phyloP scores from a whole-genome alignment of 1,139 yeast genomes.

The Ashbya aceris region DNA sequence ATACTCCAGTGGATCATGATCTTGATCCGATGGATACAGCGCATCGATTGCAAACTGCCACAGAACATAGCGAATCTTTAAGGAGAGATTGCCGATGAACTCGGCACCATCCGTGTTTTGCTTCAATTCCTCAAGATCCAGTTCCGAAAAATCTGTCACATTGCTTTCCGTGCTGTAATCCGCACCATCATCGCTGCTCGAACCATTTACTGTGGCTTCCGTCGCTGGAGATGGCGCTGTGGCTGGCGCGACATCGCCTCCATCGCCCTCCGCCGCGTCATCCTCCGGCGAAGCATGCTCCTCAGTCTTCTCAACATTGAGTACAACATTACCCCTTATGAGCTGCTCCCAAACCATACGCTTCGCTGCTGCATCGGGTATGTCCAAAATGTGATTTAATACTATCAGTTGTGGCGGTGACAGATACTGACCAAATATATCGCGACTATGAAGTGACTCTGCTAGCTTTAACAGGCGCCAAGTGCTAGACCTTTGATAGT shows the following conservation, averaged over 20 bases:
- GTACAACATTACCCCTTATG: constrained; percentile 39
- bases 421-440: constrained; percentile 49
- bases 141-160: constrained; percentile 24
- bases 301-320: constrained; percentile 8
- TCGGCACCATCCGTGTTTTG: constrained; percentile 39
- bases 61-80: constrained; percentile 56
- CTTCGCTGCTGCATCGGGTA: constrained; percentile 21
- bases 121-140: constrained; percentile 31
- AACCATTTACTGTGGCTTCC: constrained; percentile 4
- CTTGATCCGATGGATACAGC: constrained; percentile 30
- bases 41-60: constrained; percentile 69
- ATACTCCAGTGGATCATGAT: constrained; percentile 17
- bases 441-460: constrained; percentile 37
- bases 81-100: constrained; percentile 47
- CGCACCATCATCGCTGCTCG: constrained; percentile 11
- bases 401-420: constrained; percentile 55
- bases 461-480: constrained; percentile 38
- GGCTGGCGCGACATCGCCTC: not conserved
- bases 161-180: constrained; percentile 7
- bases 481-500: constrained; percentile 24
- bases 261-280: constrained; percentile 9
- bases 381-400: constrained; percentile 37
- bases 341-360: constrained; percentile 43
- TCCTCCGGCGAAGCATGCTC: constrained; percentile 10
- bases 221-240: constrained; percentile 15